Evolutionary conservation across 1,284 basidiomycete species (phyloP), one percentile per base, ranked within the genome.

Genomic region (Ustilago curta): DNA sequence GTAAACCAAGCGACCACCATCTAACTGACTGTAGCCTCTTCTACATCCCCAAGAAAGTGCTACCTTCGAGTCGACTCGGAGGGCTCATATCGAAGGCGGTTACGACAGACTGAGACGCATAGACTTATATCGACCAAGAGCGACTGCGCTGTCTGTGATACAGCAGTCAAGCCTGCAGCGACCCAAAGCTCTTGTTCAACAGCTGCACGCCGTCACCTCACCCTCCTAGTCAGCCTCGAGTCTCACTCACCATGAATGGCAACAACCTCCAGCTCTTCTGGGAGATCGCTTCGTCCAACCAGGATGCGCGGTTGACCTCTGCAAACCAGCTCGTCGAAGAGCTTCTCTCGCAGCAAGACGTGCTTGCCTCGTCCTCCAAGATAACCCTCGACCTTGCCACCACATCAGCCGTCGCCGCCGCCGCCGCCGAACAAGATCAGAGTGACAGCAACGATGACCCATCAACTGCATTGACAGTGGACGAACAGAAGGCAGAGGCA

Each of bases 251-350:
- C 50, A 93, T 93, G 91, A 89, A 91, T 37, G 93, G 91, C 39
- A 94, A 65, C 62, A 70, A 92, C 35, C 89, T 97, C 58, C 92
- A 93, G 39, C 89, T 97, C 51, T 97, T 95, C 88, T 97, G 95
- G 95, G 88, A 94, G 85, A 88, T 97, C 50, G 94, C 95, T n/a
- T 93, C 92, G 3, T 87, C 90, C 4, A 90, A 89, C 39, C 92
- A 90, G 85, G 90, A 91, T 61, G 91, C 93, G 63, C 90, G 95
- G 6, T 83, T 97, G 35, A 90, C 91, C 79, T 93, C 95, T 8
- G 95, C 95, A 0, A 90, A 92, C 43, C 92, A 94, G 83, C 91
- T 98, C 39, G 86, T 97, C 66, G 86, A 87, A 27, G 88, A 92
- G 18, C 89, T 97, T 66, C 49, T 78, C 37, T 50, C 59, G 3